Base-by-base conservation (phyloP, 352 stramenopile genomes). In the Globisporangium okanoganense region DNA sequence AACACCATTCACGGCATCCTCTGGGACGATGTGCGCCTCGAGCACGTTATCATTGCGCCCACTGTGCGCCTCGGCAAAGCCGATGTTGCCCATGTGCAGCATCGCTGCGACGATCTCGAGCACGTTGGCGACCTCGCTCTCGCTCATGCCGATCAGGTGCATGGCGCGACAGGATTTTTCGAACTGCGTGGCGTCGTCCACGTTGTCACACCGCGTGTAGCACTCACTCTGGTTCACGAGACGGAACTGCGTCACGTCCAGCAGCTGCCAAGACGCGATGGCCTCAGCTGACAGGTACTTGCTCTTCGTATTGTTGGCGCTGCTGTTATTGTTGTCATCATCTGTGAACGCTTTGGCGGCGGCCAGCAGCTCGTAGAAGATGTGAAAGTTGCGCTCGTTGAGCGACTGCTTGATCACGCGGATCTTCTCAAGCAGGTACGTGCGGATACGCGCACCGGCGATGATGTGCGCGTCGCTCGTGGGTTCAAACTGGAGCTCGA, bases 381-480 rank as follows among this genome's bases (percentile, higher is more conserved):
- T 85, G 73, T 96, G 87, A 43, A 94, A 96, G 58, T 93, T 94
- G 61, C 86, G 84, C 60, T 96, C 87, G 49, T 87, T 63, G 1
- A 63, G 49, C 2, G 77, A 76, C 63, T 95, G 90, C 52, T 81
- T 84, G 56, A 95, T 87, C 53, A 97, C 76, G 58, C 90, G 82
- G 40, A 96, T 93, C 71, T 98, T 98, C 70, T 99, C 96, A 35
- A 99, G 78, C 31, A 98, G 69, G 58, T 98, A 98, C 31, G 85
- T 96, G 64, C 85, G 82, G 56, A 97, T 94, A 9, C 75, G 76
- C 22, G 88, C 90, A 20, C 91, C 90, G 16, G 87, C 75, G 44
- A 86, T 72, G 12, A 66, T 63, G 55, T 74, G 65, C 24, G 72
- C 44, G 18, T 64, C 40, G 24, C 24, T 50, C 22, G 47, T 50